A percentile compares a stretch with the other conserved stretches of the same genome.
phyloP scores from a whole-genome alignment of 176 grass and related monocot genomes.

The Tillandsia leiboldiana region DNA sequence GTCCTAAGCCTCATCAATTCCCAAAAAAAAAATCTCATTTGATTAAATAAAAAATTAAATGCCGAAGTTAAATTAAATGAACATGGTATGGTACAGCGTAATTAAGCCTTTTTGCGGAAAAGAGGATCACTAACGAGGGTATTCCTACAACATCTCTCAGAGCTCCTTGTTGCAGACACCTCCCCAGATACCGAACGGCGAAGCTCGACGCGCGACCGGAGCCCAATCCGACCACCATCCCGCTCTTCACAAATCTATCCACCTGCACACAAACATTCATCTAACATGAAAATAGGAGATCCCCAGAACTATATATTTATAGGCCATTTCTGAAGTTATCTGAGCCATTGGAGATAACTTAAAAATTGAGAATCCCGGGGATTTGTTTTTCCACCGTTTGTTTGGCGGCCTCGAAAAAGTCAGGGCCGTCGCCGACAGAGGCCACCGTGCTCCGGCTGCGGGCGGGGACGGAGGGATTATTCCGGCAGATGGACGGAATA shows the following conservation, averaged over 20 bases:
- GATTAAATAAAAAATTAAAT: no score
- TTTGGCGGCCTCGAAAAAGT: slow-evolving; percentile 54
- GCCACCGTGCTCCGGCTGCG: slow-evolving; percentile 7
- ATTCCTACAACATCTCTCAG: slow-evolving; percentile 44
- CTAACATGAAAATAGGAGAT: not conserved
- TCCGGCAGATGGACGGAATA: not conserved
- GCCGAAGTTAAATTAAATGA: no score
- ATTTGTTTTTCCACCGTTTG: slow-evolving; percentile 21
- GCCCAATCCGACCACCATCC: slow-evolving; percentile 75
- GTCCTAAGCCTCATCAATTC: not conserved
- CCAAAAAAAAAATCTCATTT: not conserved
- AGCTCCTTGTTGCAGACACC: slow-evolving; percentile 47
- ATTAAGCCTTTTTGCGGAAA: not conserved
- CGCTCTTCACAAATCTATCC: slow-evolving; percentile 66
- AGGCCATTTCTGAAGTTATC: not conserved
- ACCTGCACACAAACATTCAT: slow-evolving; percentile 30
- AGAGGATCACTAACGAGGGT: slow-evolving; percentile 50
- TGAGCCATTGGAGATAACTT: not conserved
- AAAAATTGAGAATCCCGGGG: not conserved
- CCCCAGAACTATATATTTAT: not conserved
- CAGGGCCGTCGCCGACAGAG: slow-evolving; percentile 24
- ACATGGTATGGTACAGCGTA: not conserved
- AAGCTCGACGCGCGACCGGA: slow-evolving; percentile 65
- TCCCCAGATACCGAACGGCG: slow-evolving; percentile 60
- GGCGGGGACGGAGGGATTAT: not conserved